Evolutionary conservation across 768 basidiomycete species (phyloP).

Genomic region (Podaxis sp.): DNA sequence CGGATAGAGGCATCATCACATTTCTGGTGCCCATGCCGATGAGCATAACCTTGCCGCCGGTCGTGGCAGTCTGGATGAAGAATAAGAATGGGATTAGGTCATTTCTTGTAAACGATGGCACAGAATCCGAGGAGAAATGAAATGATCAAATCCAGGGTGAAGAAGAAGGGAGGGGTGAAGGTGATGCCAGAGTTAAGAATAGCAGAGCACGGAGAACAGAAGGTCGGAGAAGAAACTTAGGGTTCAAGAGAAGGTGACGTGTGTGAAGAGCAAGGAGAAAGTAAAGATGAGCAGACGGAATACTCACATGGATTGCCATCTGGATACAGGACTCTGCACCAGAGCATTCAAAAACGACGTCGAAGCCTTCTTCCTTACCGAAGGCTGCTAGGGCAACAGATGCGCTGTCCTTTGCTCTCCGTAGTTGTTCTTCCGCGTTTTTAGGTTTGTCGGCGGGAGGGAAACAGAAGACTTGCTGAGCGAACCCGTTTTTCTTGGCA

Average conservation of each 20-base stretch:
- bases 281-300: conserved; percentile 11
- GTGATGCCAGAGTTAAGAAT: conserved; percentile 8
- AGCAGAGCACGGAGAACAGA: conserved; percentile 3
- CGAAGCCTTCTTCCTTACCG: conserved; percentile 74
- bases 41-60: conserved; percentile 90
- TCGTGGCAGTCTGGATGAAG: conserved; percentile 62
- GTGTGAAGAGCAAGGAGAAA: conserved; percentile 5
- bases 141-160: conserved; percentile 9
- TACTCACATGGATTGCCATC: conserved; percentile 83
- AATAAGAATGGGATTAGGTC: conserved; percentile 11
- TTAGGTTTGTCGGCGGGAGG: conserved; percentile 42
- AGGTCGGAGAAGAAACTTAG: not conserved
- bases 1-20: conserved; percentile 78
- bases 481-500: conserved; percentile 74
- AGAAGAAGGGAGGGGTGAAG: not conserved
- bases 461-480: conserved; percentile 67
- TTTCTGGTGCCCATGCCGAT: conserved; percentile 94
- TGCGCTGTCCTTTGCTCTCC: conserved; percentile 59
- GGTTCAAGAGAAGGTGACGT: conserved; percentile 5
- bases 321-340: conserved; percentile 92
- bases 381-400: conserved; percentile 54
- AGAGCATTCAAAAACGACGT: conserved; percentile 93
- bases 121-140: conserved; percentile 17
- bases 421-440: conserved; percentile 56
- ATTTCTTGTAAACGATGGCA: not conserved